Base-by-base conservation (phyloP, 2,329 filamentous ascomycete species). In the Leptographium flavum region DNA sequence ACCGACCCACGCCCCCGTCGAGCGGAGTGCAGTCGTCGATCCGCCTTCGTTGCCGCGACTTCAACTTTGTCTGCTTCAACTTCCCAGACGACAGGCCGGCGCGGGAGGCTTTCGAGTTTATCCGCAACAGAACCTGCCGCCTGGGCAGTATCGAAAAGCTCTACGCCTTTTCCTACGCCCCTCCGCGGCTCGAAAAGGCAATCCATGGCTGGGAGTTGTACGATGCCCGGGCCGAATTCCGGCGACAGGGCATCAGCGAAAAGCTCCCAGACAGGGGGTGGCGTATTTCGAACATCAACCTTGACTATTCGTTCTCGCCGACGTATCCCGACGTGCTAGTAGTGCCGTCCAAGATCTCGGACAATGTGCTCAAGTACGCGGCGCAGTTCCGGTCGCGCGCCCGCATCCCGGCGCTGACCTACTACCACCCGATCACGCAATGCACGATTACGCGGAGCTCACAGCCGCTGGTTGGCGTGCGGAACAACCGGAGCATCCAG, bases 401-500 rank as follows among this genome's bases (percentile, higher is more conserved):
- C 51, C 81, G 92, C 49, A 88, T 98, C 60, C 92, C 92, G 2
- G 83, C 81, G 4, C 67, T 98, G 33, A 87, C 87, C 21, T 98
- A 98, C 61, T 76, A 95, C n/a, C 92, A 98, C 61, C 86, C 87
- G 0, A 72, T 95, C 55, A 98, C 96, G 60, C 94, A 94, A 60
- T 96, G 92, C 62, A 92, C 88, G 22, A 94, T 98, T 52, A 95
- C 90, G 2, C 76, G 92, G 58, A 94, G 87, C 58, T 94, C 90
- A 4, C 92, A 98, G 59, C 92, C 92, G 0, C 70, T 90, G 47
- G 83, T 90, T 2, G 92, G 92, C 14, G 76, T 96, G 22, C 78
- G 83, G 41, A 79, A 84, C 50, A 92, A 94, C 57, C 79, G 90
- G 37, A 96, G 88, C 56, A 85, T 94, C 28, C 92, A 98, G 60